A percentile compares a stretch with the other conserved stretches of the same genome.
Conservation (phyloP, 306 rosid genomes). For the Hylodesmum podocarpum region DNA sequence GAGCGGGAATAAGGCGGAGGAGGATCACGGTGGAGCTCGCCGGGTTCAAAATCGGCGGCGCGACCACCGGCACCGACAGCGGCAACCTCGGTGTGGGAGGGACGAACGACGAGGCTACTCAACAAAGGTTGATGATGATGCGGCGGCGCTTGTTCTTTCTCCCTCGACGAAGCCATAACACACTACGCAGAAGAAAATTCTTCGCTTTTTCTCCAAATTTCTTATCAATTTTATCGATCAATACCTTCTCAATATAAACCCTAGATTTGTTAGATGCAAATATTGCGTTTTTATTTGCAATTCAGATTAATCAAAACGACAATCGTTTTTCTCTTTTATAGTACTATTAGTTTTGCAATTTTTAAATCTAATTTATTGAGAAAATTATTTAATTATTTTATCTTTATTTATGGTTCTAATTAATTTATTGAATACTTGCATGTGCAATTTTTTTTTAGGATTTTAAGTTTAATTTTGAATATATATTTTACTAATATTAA, state of each 20-base stretch:
- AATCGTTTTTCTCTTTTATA: too few relatives aligned
- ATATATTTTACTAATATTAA: too few relatives aligned
- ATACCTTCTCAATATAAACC: too few relatives aligned
- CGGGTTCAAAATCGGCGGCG: slow-evolving; percentile 36
- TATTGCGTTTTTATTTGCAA: not conserved
- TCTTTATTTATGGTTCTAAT: too few relatives aligned
- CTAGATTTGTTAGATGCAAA: slow-evolving; percentile 2
- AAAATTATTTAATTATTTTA: too few relatives aligned
- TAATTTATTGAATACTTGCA: too few relatives aligned
- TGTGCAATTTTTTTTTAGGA: too few relatives aligned
- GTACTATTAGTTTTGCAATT: not conserved
- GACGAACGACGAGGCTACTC: slow-evolving; percentile 52
- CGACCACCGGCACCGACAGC: slow-evolving; percentile 26
- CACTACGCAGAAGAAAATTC: not conserved
- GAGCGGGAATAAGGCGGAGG: slow-evolving; percentile 45
- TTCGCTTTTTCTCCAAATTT: not conserved
- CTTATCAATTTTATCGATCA: too few relatives aligned
- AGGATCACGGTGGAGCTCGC: slow-evolving; percentile 42
- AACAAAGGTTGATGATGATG: slow-evolving; percentile 50
- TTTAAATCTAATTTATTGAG: too few relatives aligned
- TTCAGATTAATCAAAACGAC: not conserved
- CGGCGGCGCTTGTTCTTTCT: slow-evolving; percentile 38
- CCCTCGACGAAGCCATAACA: slow-evolving; percentile 37
- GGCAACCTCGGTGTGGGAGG: slow-evolving; percentile 35
- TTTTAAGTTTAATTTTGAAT: too few relatives aligned